Evolutionary conservation across 192 early-diverging fungal species (phyloP), one percentile per base, ranked within the genome.

Genomic region (Chytriomyces confervae): DNA sequence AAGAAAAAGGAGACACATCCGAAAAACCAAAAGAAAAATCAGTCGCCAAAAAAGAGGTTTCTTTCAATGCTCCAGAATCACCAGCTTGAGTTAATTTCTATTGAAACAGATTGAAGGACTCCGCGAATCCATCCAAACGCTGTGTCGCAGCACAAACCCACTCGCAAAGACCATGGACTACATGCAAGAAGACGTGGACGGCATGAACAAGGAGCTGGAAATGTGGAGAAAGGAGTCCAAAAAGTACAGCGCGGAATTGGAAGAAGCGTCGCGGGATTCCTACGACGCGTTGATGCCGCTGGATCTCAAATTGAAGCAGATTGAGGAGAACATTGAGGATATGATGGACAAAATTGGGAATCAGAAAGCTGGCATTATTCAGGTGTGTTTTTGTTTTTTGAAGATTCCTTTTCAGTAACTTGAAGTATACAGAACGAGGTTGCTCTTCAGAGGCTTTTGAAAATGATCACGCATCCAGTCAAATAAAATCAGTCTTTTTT

Each of bases 131-230:
- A 88, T 89, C 66, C 88, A 89, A 72, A 51, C 72, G 8, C 73
- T 89, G 64, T 86, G 84, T 44, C 78, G 84, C 11, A 81, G 67
- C 69, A 88, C 89, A 5, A 83, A 87, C 71, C 89, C 89, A 45
- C 82, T 90, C 18, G 86, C 84, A 44, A 87, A 86, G 64, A 87
- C 85, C 4, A 78, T 90, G 76, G 87, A 90, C 57, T 89, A 89
- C 75, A 77, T 89, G 79, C 87, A 89, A 47, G 89, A 90, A 69
- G 89, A 90, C 66, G 82, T 89, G 50, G 89, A 90, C 67, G 81
- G 82, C 53, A 90, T 90, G 89, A 87, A 84, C 51, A 82, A 83
- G 68, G 89, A 90, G 73, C 72, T 89, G 6, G 87, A 88, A 45
- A 27, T 77, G 47, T 90, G 89, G 89, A 67, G 77, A 66, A 61